These are phyloP conservation scores for Fagopyrum homotropicum DNA, from an alignment of 148 eudicot genomes.

Conservation along the genomic window DNA sequence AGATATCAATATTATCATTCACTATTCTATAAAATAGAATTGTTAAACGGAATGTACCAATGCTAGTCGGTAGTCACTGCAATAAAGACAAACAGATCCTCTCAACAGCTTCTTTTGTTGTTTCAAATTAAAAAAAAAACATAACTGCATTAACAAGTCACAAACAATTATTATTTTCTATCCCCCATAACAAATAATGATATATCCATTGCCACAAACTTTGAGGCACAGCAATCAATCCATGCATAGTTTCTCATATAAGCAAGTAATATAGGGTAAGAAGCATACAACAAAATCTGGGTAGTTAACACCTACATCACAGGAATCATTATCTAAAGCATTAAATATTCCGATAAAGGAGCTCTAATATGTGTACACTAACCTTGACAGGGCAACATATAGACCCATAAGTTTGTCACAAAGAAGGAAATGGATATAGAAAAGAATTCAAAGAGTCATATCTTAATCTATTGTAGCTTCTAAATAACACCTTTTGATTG, in stretches of 20 bases:
- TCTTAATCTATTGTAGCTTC: constrained; percentile 4
- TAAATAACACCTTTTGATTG: neutral
- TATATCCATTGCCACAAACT: neutral
- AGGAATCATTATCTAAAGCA: neutral
- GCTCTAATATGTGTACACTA: neutral
- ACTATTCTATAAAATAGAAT: neutral
- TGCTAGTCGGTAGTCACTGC: neutral
- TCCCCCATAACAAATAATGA: neutral
- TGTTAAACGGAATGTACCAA: neutral
- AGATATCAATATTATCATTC: neutral
- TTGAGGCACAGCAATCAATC: neutral
- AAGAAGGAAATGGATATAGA: neutral
- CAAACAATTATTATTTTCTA: neutral
- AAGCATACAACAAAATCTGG: neutral
- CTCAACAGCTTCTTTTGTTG: neutral
- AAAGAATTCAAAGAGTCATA: neutral
- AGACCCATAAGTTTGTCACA: neutral
- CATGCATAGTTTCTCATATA: neutral
- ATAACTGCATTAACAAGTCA: neutral
- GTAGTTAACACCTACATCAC: neutral
- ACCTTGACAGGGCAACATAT: neutral
- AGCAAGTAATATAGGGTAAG: neutral
- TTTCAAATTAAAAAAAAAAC: neutral
- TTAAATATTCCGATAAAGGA: neutral
- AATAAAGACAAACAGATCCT: neutral